Percentiles rank a stretch among this genome's conserved stretches.
phyloP scores from a whole-genome alignment of 2,329 filamentous ascomycete genomes.

The Epicoccum sorghinum region DNA sequence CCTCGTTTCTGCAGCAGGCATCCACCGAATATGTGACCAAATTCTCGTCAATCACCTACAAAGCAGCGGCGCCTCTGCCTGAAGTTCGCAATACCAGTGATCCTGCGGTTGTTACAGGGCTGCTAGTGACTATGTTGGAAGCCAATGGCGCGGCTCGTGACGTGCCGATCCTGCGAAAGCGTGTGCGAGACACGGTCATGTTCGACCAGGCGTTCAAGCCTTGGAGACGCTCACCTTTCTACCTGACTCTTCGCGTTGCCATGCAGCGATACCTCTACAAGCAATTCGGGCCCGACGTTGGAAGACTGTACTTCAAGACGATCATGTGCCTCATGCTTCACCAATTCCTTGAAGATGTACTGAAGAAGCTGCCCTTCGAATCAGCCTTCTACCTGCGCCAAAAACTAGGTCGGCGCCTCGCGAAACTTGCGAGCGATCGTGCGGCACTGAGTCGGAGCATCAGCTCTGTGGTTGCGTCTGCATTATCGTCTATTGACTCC shows the following conservation, averaged over 20 bases:
- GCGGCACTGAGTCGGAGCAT: neutral
- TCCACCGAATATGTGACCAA: constrained; percentile 59
- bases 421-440: constrained; percentile 59
- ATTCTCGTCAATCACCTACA: constrained; percentile 60
- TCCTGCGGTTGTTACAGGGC: constrained; percentile 63
- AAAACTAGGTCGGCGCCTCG: constrained; percentile 64
- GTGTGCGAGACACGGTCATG: constrained; percentile 67
- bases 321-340: constrained; percentile 59
- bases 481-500: constrained; percentile 5
- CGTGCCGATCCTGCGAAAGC: constrained; percentile 58
- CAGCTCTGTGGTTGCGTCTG: neutral
- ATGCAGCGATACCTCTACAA: constrained; percentile 59
- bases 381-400: constrained; percentile 50
- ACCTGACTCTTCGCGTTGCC: constrained; percentile 66
- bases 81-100: constrained; percentile 65
- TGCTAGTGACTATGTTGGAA: constrained; percentile 67
- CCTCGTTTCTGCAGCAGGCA: constrained; percentile 62
- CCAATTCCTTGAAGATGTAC: constrained; percentile 53
- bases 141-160: constrained; percentile 54
- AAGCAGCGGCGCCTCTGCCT: constrained; percentile 56
- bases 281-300: constrained; percentile 48
- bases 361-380: constrained; percentile 43
- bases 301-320: constrained; percentile 63
- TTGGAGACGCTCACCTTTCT: constrained; percentile 68
- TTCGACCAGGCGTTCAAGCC: constrained; percentile 57